A percentile compares a stretch with the other conserved stretches of the same genome.
phyloP scores from a whole-genome alignment of 169 alveolate species.

The Theileria equi region DNA sequence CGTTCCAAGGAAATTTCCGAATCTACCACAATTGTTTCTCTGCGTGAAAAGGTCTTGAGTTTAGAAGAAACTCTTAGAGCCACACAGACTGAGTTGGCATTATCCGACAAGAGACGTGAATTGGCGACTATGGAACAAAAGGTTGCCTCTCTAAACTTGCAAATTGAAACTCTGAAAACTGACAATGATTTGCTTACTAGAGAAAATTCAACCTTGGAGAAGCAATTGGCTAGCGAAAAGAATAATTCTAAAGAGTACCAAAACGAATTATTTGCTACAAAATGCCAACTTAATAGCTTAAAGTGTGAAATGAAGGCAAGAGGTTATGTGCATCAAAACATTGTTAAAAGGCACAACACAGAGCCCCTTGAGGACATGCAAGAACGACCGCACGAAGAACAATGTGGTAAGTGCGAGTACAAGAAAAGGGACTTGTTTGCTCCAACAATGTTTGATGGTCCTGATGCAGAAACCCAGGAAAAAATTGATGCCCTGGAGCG shows the following conservation, averaged over 20 bases:
- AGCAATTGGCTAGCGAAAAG: slow-evolving; percentile 22
- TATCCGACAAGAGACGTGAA: slow-evolving; percentile 54
- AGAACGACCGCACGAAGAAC: neutral
- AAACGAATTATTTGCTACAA: slow-evolving; percentile 45
- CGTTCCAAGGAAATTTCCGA: slow-evolving; percentile 25
- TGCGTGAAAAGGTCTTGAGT: slow-evolving; percentile 42
- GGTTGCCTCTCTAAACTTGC: slow-evolving; percentile 5
- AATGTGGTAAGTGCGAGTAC: neutral
- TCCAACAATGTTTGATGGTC: slow-evolving; percentile 64
- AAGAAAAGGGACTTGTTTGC: slow-evolving; percentile 41
- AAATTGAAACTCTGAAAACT: slow-evolving; percentile 30
- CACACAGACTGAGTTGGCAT: slow-evolving; percentile 43
- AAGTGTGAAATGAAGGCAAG: neutral
- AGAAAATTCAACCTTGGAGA: slow-evolving; percentile 43
- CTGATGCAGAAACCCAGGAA: slow-evolving; percentile 50
- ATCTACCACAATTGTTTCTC: slow-evolving; percentile 28
- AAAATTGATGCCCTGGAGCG: slow-evolving; percentile 45
- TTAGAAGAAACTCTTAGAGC: slow-evolving; percentile 29
- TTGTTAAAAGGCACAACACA: neutral
- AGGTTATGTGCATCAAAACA: neutral
- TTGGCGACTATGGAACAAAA: slow-evolving; percentile 21
- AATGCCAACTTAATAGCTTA: slow-evolving; percentile 24
- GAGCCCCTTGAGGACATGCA: neutral
- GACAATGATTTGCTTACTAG: slow-evolving; percentile 33
- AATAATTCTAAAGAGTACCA: slow-evolving; percentile 28